Evolutionary conservation across 2,329 filamentous ascomycete species (phyloP), one percentile per base, ranked within the genome.

Genomic region (Cladorrhinum sp.): DNA sequence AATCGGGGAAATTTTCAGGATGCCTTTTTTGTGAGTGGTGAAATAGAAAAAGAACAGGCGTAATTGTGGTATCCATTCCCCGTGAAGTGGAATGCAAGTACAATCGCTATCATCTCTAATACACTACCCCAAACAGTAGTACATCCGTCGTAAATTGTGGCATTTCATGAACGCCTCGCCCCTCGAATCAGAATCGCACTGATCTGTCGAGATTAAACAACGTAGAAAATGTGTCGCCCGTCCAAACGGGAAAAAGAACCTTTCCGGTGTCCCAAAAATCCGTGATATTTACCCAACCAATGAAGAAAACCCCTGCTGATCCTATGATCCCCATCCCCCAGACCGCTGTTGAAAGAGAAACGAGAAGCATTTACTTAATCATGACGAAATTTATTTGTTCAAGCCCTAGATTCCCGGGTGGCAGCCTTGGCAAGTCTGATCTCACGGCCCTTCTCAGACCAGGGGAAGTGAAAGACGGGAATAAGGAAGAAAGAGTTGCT

Each of bases 391-490:
- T 48, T 7, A 49, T 54, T 60, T n/a, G n/a, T n/a, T n/a, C n/a
- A 64, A 50, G 58, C 63, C 23, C 25, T 58, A 24, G 54, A 51
- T 45, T 53, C 61, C 57, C 27, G 66, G 52, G 60, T 68, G 55
- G 59, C 53, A 5, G 55, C 38, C 49, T 49, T 56, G 59, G 62
- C 60, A 22, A 64, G 57, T 20, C 67, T 56, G 5, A 73, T 74
- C 74, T 86, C 82, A 64, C 83, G 84, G 57, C 85, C 90, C 77
- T 89, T 89, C 69, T 90, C 88, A 38, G 90, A 93, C 93, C 93
- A 97, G 57, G 93, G 93, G 82, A 97, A 96, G 81, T 96, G 92
- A 69, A 90, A 88, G 65, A 97, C 92, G 55, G 93, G 93, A 64
- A 96, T 86, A 75, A 95, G 82, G 81, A 96, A 95, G 86, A 96